Percentiles rank a stretch among this genome's conserved stretches.
Conservation (phyloP, 2,329 filamentous ascomycete species). For the Metarhizium brunneum region DNA sequence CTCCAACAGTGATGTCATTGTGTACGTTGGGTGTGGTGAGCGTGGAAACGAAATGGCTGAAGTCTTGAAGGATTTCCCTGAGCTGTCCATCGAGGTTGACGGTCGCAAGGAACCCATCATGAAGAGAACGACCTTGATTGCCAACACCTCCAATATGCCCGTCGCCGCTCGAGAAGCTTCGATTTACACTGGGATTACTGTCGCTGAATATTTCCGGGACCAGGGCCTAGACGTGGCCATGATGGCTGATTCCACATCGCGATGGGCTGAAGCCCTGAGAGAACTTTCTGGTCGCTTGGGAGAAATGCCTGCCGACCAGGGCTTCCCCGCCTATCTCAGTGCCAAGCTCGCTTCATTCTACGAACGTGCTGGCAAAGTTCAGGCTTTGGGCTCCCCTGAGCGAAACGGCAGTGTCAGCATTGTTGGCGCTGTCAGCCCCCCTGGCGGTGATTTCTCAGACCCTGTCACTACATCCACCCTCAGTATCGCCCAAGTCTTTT, state of each 20-base stretch:
- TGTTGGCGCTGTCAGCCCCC: conserved; percentile 92
- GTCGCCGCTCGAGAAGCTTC: conserved; percentile 97
- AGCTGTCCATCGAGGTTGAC: conserved; percentile 89
- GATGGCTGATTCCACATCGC: conserved; percentile 98
- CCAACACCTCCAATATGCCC: conserved; percentile 99
- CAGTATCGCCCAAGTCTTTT: conserved; percentile 98
- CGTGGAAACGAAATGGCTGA: conserved; percentile 99
- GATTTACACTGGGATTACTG: conserved; percentile 93
- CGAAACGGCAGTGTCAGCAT: conserved; percentile 91
- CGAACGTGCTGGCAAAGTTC: conserved; percentile 87
- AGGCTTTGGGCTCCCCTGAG: conserved; percentile 79
- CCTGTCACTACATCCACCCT: conserved; percentile 91
- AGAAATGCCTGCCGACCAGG: conserved; percentile 99
- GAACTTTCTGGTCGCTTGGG: conserved; percentile 97
- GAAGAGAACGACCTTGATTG: conserved; percentile 98
- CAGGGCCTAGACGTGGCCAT: conserved; percentile 96
- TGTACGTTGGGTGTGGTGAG: conserved; percentile 89
- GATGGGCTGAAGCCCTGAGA: conserved; percentile 97
- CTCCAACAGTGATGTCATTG: conserved; percentile 98
- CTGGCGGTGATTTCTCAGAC: conserved; percentile 98
- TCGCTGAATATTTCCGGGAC: conserved; percentile 95
- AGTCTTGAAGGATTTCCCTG: conserved; percentile 99
- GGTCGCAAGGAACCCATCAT: conserved; percentile 97
- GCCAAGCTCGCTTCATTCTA: conserved; percentile 98
- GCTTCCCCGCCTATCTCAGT: conserved; percentile 95